phyloP scores from a whole-genome alignment of 345 rosid genomes.

The Euphorbia pulcherrima region DNA sequence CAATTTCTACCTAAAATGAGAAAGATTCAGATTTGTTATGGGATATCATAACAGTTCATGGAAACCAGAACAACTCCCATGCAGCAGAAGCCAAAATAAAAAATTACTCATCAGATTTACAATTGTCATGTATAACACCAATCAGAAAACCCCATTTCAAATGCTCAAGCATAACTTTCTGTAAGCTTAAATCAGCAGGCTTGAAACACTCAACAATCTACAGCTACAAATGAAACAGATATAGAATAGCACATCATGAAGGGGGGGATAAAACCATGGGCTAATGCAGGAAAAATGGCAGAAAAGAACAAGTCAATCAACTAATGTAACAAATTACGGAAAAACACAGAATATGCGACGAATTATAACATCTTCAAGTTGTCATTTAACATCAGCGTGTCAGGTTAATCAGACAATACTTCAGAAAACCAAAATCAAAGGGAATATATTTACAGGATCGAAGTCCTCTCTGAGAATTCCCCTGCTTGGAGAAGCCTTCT shows the following conservation, averaged over 20 bases:
- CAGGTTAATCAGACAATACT: not conserved
- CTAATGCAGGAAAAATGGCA: not conserved
- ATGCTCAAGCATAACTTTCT: not conserved
- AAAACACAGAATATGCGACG: not conserved
- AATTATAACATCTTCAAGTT: not conserved
- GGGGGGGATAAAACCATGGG: too few species aligned
- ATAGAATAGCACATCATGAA: not conserved
- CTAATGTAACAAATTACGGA: not conserved
- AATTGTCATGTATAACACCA: not conserved
- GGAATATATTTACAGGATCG: conserved; percentile 55
- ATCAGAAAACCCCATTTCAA: not conserved
- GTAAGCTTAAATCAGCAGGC: not conserved
- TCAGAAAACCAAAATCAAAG: not conserved
- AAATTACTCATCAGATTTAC: too few species aligned
- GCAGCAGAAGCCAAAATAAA: conserved; percentile 2
- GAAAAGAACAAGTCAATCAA: not conserved
- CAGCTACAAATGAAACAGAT: not conserved
- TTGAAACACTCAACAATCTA: not conserved
- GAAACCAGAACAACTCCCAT: not conserved
- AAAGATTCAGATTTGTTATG: conserved; percentile 4
- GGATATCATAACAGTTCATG: not conserved
- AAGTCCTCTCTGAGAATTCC: conserved; percentile 85
- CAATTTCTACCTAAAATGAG: conserved; percentile 65
- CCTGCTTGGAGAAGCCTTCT: conserved; percentile 95
- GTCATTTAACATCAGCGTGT: not conserved